Percentiles rank a stretch among this genome's conserved stretches.
These are phyloP conservation scores for Candida dajiaensis DNA, from an alignment of 805 yeast species.

Conservation along the genomic window DNA sequence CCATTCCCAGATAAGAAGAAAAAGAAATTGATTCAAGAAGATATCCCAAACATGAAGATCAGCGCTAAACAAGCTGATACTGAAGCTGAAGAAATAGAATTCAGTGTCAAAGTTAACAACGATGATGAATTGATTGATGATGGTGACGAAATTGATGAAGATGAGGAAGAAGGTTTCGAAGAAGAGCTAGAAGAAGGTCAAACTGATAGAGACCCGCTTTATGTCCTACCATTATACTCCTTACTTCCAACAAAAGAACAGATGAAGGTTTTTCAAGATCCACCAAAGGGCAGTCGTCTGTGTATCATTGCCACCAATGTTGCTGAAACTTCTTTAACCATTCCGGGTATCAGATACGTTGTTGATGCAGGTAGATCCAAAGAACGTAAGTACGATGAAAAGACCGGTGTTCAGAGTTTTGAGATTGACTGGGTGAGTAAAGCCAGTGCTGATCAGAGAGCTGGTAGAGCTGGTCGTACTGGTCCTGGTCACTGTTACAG, in stretches of 20 bases:
- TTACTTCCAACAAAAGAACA: constrained; percentile 91
- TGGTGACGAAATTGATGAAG: constrained; percentile 34
- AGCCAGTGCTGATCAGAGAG: constrained; percentile 92
- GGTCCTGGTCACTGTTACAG: constrained; percentile 98
- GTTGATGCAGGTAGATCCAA: constrained; percentile 94
- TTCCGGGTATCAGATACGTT: constrained; percentile 92
- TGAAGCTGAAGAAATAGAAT: constrained; percentile 87
- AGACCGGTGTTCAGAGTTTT: constrained; percentile 88
- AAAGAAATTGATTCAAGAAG: constrained; percentile 26
- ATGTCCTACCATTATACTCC: constrained; percentile 89
- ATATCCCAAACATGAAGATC: constrained; percentile 40
- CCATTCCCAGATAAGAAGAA: constrained; percentile 39
- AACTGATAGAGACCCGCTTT: constrained; percentile 69
- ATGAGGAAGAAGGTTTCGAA: constrained; percentile 56
- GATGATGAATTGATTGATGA: constrained; percentile 29
- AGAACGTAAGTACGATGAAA: constrained; percentile 76
- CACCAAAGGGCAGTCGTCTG: constrained; percentile 80
- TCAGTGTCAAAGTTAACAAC: constrained; percentile 42
- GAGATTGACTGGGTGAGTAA: constrained; percentile 89
- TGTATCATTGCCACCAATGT: constrained; percentile 96
- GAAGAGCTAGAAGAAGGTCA: constrained; percentile 69
- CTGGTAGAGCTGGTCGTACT: constrained; percentile 97
- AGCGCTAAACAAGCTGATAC: constrained; percentile 56
- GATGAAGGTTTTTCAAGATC: constrained; percentile 81
- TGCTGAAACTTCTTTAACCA: constrained; percentile 95